Percentiles rank a stretch among this genome's conserved stretches.
Conservation (phyloP, 108 stramenopile species). For the Cyclotella baltica region DNA sequence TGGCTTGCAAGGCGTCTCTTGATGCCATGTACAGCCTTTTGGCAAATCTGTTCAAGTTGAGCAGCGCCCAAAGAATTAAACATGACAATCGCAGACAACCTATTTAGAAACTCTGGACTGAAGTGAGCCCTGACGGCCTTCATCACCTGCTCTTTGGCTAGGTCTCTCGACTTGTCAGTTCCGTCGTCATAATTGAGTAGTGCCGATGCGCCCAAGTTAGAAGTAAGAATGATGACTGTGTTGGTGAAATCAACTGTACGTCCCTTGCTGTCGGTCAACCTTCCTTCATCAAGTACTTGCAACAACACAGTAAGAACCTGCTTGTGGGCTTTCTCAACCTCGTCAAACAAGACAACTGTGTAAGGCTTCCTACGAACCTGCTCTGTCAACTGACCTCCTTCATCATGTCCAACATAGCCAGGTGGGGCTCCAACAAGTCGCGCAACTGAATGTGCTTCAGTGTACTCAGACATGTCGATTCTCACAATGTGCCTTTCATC, state of each 20-base stretch:
- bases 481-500: slow-evolving; percentile 77
- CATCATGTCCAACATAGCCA: slow-evolving; percentile 95
- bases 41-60: slow-evolving; percentile 88
- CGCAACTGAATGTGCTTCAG: slow-evolving; percentile 87
- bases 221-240: slow-evolving; percentile 94
- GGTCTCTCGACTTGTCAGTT: slow-evolving; percentile 42
- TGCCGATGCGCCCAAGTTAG: slow-evolving; percentile 89
- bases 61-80: slow-evolving; percentile 83
- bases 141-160: slow-evolving; percentile 77
- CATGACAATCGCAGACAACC: slow-evolving; percentile 93
- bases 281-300: slow-evolving; percentile 96
- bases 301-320: slow-evolving; percentile 93
- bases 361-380: slow-evolving; percentile 95
- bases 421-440: slow-evolving; percentile 90
- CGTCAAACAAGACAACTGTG: slow-evolving; percentile 94
- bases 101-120: slow-evolving; percentile 95
- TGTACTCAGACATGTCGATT: slow-evolving; percentile 95
- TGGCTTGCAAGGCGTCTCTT: slow-evolving; percentile 66
- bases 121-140: slow-evolving; percentile 77
- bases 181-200: slow-evolving; percentile 70
- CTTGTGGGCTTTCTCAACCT: slow-evolving; percentile 98
- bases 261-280: slow-evolving; percentile 95
- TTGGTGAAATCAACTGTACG: slow-evolving; percentile 97
- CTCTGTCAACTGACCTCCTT: slow-evolving; percentile 97
- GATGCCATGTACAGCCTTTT: slow-evolving; percentile 78